A percentile compares a stretch with the other conserved stretches of the same genome.
These are phyloP conservation scores for Isatis lusitanica DNA, from an alignment of 441 rosid genomes.

Conservation along the genomic window DNA sequence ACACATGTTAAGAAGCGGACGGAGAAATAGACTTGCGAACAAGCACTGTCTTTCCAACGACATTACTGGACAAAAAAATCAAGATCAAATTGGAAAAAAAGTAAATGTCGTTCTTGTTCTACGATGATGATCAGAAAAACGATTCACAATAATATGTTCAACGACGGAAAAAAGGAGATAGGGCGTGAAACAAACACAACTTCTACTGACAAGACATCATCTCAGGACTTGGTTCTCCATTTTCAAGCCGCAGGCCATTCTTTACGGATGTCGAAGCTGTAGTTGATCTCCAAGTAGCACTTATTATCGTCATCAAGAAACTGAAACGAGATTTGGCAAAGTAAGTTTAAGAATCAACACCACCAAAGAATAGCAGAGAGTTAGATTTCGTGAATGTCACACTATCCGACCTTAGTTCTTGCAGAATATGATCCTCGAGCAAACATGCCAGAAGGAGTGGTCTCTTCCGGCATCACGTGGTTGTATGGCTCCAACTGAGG, in stretches of 20 bases:
- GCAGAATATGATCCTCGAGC: constrained; percentile 83
- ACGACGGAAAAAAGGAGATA: constrained; percentile 10
- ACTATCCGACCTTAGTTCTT: constrained; percentile 54
- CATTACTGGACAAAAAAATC: constrained; percentile 22
- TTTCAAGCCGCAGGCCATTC: constrained; percentile 37
- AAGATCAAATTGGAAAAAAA: constrained; percentile 16
- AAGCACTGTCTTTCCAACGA: constrained; percentile 24
- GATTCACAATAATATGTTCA: constrained; percentile 36
- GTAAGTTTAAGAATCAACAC: not conserved
- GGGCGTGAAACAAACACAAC: constrained; percentile 32
- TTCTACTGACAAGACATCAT: constrained; percentile 33
- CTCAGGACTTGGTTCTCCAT: constrained; percentile 9
- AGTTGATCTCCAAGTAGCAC: constrained; percentile 39
- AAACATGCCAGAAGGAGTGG: constrained; percentile 74
- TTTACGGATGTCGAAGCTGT: constrained; percentile 39
- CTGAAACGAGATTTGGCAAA: constrained; percentile 24
- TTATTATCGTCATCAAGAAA: constrained; percentile 40
- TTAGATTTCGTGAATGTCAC: not conserved
- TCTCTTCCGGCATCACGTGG: constrained; percentile 62
- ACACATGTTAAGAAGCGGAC: constrained; percentile 28
- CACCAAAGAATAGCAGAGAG: not conserved
- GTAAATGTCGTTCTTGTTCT: constrained; percentile 34
- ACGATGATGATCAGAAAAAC: constrained; percentile 26
- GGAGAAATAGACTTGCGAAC: constrained; percentile 21
- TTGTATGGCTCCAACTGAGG: constrained; percentile 75